Conservation (phyloP, 345 rosid species). For the Orychophragmus violaceus region DNA sequence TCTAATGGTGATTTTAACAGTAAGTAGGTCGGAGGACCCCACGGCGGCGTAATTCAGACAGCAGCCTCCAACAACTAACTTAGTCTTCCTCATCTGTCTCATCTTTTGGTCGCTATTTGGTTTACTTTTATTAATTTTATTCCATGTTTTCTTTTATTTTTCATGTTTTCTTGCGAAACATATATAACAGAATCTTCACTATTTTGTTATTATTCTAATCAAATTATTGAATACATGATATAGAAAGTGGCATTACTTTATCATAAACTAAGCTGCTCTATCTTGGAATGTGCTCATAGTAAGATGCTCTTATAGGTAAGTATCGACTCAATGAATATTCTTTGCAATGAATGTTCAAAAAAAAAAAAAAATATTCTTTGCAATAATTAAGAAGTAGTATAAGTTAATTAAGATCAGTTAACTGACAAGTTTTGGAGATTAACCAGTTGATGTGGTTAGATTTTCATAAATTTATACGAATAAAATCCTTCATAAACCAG, state of each 20-base stretch:
- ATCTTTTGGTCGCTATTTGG: conserved; percentile 2
- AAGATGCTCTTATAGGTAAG: conserved; percentile 26
- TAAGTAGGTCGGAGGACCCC: conserved; percentile 18
- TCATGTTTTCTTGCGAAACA: not conserved
- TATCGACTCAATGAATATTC: conserved; percentile 10
- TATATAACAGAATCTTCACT: not conserved
- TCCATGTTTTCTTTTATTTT: too few relatives aligned
- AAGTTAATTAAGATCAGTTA: not conserved
- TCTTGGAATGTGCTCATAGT: conserved; percentile 23
- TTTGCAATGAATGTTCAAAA: too few relatives aligned
- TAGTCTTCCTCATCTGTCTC: conserved; percentile 26
- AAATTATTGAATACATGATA: not conserved
- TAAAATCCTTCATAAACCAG: not conserved
- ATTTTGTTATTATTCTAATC: not conserved
- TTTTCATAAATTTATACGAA: not conserved
- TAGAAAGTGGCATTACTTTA: not conserved
- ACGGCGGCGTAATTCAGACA: conserved; percentile 28
- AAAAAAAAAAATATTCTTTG: conserved; percentile 10
- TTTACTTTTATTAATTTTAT: not conserved
- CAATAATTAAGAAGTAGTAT: not conserved
- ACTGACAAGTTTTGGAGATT: conserved; percentile 1
- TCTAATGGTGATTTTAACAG: not conserved
- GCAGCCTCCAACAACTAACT: conserved; percentile 36
- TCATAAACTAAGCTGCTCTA: not conserved
- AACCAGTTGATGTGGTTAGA: conserved; percentile 10